Conservation (phyloP, 441 rosid genomes). For the Bocquillonia castaneifolia region DNA sequence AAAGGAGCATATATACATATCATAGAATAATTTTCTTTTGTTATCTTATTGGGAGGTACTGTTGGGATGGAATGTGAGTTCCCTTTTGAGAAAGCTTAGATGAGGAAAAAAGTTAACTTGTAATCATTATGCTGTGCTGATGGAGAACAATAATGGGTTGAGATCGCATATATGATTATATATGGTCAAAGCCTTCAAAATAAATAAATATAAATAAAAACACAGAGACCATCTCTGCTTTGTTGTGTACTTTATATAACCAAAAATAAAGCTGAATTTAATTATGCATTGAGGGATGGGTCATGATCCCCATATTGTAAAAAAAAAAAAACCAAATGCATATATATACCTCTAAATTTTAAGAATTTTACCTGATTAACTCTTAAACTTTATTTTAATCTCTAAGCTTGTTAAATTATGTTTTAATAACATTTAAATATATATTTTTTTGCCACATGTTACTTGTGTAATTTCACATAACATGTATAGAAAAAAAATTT, state of each 20-base stretch:
- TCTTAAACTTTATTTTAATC: too few relatives aligned
- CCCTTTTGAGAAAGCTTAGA: constrained; percentile 40
- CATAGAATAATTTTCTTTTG: neutral
- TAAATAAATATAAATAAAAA: neutral
- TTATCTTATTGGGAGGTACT: constrained; percentile 20
- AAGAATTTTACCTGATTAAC: too few relatives aligned
- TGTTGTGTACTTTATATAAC: constrained; percentile 39
- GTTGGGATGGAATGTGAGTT: constrained; percentile 35
- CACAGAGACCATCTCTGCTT: constrained; percentile 28
- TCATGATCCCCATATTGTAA: constrained; percentile 34
- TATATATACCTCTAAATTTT: too few relatives aligned
- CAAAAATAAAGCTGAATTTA: constrained; percentile 35
- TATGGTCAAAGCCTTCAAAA: constrained; percentile 47
- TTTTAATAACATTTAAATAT: too few relatives aligned
- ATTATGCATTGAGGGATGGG: constrained; percentile 21
- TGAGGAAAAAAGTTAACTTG: constrained; percentile 31
- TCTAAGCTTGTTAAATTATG: too few relatives aligned
- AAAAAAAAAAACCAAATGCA: too few relatives aligned
- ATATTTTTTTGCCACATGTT: too few relatives aligned
- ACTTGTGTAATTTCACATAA: too few relatives aligned
- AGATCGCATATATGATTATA: constrained; percentile 26
- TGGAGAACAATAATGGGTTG: constrained; percentile 38
- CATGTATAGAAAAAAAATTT: too few relatives aligned
- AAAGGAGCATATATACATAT: neutral
- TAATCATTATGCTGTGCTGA: constrained; percentile 59